phyloP scores from a whole-genome alignment of 768 basidiomycete species.

The Termitomyces titanicus region DNA sequence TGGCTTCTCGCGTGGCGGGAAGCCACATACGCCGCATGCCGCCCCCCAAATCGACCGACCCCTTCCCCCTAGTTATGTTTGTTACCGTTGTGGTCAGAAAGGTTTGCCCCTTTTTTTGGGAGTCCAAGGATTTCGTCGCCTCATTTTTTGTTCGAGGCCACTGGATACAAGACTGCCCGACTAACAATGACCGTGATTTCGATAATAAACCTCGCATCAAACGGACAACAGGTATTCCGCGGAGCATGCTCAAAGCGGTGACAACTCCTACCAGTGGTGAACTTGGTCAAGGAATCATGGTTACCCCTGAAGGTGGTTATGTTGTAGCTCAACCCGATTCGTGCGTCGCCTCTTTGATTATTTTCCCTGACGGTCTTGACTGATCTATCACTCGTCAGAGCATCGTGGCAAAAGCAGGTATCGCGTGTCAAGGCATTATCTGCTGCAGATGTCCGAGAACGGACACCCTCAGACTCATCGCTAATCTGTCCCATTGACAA shows the following conservation, averaged over 20 bases:
- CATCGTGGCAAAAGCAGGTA: constrained; percentile 93
- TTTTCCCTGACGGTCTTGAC: neutral
- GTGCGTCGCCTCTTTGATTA: constrained; percentile 47
- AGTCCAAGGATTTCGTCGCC: neutral
- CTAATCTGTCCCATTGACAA: constrained; percentile 90
- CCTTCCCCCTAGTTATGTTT: constrained; percentile 93
- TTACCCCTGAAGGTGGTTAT: constrained; percentile 97
- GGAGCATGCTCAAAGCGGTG: constrained; percentile 95
- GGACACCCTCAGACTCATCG: constrained; percentile 70
- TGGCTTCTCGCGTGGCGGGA: constrained; percentile 58
- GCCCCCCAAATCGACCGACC: constrained; percentile 65
- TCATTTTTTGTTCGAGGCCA: constrained; percentile 59
- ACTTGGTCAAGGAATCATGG: constrained; percentile 88
- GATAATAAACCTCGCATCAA: constrained; percentile 95
- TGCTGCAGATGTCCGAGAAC: constrained; percentile 86
- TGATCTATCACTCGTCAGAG: constrained; percentile 40
- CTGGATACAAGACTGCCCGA: constrained; percentile 99
- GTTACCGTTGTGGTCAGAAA: constrained; percentile 98
- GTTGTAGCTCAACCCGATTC: constrained; percentile 95
- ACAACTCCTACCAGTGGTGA: constrained; percentile 76
- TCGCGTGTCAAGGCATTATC: constrained; percentile 77
- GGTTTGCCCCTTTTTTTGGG: constrained; percentile 43
- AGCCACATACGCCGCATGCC: constrained; percentile 47
- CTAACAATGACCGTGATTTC: constrained; percentile 92
- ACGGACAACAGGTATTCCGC: constrained; percentile 95